Evolutionary conservation across 345 rosid species (phyloP).

Genomic region (Theobroma cacao): DNA sequence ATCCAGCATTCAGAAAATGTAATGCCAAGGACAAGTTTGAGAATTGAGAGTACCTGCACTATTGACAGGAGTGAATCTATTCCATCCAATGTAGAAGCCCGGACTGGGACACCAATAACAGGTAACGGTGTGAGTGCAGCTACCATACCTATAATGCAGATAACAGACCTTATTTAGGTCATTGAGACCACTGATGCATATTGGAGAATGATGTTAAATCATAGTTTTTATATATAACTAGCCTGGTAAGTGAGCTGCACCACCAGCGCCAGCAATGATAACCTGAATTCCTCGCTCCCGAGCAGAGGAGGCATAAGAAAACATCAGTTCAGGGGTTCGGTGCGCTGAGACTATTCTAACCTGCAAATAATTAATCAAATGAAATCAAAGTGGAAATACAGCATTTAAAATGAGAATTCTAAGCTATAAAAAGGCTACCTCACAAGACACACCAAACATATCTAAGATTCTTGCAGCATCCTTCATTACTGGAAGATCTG

Average conservation of each 20-base stretch:
- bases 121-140: slow-evolving; percentile 93
- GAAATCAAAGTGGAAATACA: not conserved
- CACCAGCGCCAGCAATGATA: slow-evolving; percentile 98
- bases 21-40: not conserved
- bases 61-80: slow-evolving; percentile 91
- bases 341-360: slow-evolving; percentile 89
- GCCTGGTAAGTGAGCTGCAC: slow-evolving; percentile 97
- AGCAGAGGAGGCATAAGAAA: slow-evolving; percentile 75
- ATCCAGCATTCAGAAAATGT: not conserved
- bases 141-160: slow-evolving; percentile 71
- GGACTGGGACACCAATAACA: slow-evolving; percentile 90
- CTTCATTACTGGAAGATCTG: slow-evolving; percentile 96
- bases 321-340: slow-evolving; percentile 90
- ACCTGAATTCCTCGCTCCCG: slow-evolving; percentile 65
- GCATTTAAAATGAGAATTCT: not conserved
- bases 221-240: slow-evolving; percentile 15
- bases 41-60: slow-evolving; percentile 64
- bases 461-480: slow-evolving; percentile 74
- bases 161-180: not conserved
- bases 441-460: slow-evolving; percentile 66
- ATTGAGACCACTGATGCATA: not conserved
- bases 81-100: slow-evolving; percentile 81
- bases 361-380: slow-evolving; percentile 34
- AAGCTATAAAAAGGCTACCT: slow-evolving; percentile 41
- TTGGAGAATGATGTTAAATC: not conserved